phyloP scores from a whole-genome alignment of 2,329 filamentous ascomycete genomes.

The Penicillium sp. region DNA sequence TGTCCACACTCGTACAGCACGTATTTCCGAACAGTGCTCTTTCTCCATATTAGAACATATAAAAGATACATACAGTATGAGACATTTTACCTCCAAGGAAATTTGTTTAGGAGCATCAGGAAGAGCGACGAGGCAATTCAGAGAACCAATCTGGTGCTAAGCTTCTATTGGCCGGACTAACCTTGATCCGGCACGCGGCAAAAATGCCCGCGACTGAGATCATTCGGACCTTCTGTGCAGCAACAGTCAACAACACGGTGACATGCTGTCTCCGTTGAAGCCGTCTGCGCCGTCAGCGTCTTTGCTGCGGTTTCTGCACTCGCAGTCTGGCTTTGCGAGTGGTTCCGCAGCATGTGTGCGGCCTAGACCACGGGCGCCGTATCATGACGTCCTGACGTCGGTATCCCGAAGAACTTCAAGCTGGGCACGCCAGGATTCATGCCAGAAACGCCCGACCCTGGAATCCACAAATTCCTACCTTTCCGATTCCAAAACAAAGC shows the following conservation, averaged over 20 bases:
- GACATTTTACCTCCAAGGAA: neutral
- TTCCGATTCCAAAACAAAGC: slow-evolving; percentile 15
- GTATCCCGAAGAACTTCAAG: slow-evolving; percentile 26
- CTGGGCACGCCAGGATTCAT: slow-evolving; percentile 27
- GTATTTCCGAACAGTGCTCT: neutral
- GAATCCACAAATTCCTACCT: slow-evolving; percentile 39
- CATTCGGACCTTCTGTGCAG: slow-evolving; percentile 15
- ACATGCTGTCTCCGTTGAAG: slow-evolving; percentile 46
- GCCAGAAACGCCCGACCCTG: slow-evolving; percentile 29
- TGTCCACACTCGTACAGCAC: too few species aligned
- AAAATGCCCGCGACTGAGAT: slow-evolving; percentile 26
- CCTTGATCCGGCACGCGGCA: slow-evolving; percentile 23
- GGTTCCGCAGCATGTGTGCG: slow-evolving; percentile 37
- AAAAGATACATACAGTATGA: neutral
- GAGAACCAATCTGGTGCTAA: neutral
- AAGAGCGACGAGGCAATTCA: neutral
- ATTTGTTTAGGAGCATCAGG: neutral
- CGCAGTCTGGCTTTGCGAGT: slow-evolving; percentile 64
- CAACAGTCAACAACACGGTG: slow-evolving; percentile 25
- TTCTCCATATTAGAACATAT: too few species aligned
- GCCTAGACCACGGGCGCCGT: slow-evolving; percentile 19
- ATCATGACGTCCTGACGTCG: slow-evolving; percentile 23
- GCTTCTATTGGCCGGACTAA: slow-evolving; percentile 43
- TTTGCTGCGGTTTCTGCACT: slow-evolving; percentile 73
- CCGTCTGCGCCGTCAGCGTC: slow-evolving; percentile 54